Base-by-base conservation (phyloP, 2,329 filamentous ascomycete genomes). In the Neoarthrinium moseri region DNA sequence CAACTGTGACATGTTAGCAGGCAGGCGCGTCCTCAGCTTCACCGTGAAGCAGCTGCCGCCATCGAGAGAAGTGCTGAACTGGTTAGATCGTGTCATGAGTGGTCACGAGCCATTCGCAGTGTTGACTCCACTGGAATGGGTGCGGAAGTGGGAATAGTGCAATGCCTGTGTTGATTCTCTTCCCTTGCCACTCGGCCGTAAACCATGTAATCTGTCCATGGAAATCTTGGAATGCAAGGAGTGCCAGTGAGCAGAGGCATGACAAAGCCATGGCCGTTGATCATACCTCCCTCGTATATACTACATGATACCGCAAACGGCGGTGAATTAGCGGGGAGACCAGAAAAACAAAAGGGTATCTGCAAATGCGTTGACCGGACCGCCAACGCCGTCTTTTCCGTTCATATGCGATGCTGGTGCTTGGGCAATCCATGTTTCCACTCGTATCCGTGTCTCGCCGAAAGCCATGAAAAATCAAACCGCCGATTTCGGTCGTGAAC, bases 111-210 rank as follows among this genome's bases (percentile, higher is more conserved):
- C 10, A 12, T 15, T 36, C 30, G 39, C 43, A 17, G 13, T 17
- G n/a, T 5, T 13, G 11, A 29, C 34, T 38, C 43, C 34, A 24
- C 43, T 45, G 23, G 43, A 45, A 35, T 24, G 18, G 12, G 17
- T 43, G 50, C 55, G 45, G 46, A 36, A 43, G 44, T 30, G 23
- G 27, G 34, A 32, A 10, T 38, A 26, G 36, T 41, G 32, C 40
- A 35, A 41, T 43, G 36, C 41, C 37, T 50, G 51, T 58, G 51
- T 48, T 48, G 20, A 43, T 34, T 38, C 15, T 39, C 36, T 30
- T 49, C 55, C 57, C 57, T 55, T 55, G 55, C 60, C 58, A 61
- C 56, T 62, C 57, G 58, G 58, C 57, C 47, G 41, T 52, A 50
- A 40, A 54, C 47, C 50, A 38, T 47, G 39, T 37, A 43, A 42